phyloP scores from a whole-genome alignment of 2,329 filamentous ascomycete genomes.

The Alternaria triticimaculans region DNA sequence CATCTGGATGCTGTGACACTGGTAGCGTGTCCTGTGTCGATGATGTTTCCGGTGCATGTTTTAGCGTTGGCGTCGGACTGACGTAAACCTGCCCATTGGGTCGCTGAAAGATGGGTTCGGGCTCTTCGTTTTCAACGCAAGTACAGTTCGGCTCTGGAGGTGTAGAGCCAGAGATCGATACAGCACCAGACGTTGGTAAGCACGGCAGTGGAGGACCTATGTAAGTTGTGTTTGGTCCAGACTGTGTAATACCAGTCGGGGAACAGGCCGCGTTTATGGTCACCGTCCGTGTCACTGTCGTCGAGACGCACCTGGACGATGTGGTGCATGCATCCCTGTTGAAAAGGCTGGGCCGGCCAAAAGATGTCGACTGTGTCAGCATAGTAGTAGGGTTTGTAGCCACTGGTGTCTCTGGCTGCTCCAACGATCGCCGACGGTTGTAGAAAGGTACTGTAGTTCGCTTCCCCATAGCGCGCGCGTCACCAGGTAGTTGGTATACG shows the following conservation, averaged over 20 bases:
- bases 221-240: constrained; percentile 9
- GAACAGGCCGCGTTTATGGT: constrained; percentile 18
- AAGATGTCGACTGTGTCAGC: neutral
- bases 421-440: constrained; percentile 18
- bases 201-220: constrained; percentile 14
- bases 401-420: neutral
- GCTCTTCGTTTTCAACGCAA: neutral
- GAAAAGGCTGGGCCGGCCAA: neutral
- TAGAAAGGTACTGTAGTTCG: constrained; percentile 28
- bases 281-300: constrained; percentile 19
- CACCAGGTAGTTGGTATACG: constrained; percentile 63
- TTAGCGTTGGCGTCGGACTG: neutral
- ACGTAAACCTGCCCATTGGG: constrained; percentile 1
- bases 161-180: neutral
- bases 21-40: neutral
- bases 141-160: neutral
- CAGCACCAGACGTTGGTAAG: constrained; percentile 5
- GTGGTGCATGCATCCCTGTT: constrained; percentile 10
- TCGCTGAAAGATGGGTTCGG: neutral
- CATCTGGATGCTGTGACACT: neutral
- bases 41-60: neutral
- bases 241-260: neutral
- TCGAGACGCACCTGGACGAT: constrained; percentile 7
- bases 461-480: constrained; percentile 22
- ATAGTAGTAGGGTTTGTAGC: neutral